Conservation (phyloP, 2,329 filamentous ascomycete genomes). For the Hansfordia pulvinata region DNA sequence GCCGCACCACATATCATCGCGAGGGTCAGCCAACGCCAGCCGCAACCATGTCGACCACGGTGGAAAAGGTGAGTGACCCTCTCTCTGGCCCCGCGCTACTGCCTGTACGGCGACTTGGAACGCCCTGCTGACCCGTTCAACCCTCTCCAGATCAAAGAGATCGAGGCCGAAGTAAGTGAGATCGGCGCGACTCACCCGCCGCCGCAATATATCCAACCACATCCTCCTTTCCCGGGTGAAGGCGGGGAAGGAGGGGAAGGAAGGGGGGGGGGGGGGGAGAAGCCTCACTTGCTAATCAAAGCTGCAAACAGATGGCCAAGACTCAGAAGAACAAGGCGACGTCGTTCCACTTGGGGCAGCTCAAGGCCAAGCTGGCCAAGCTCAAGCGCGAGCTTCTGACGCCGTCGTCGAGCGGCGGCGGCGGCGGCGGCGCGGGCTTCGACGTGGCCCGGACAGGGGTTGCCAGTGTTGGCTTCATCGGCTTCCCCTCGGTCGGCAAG, state of each 20-base stretch:
- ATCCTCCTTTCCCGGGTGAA: too few relatives aligned
- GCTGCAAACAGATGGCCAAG: conserved; percentile 60
- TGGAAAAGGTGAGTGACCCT: conserved; percentile 86
- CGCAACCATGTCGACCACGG: conserved; percentile 81
- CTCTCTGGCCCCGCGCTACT: too few relatives aligned
- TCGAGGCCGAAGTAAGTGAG: conserved; percentile 74
- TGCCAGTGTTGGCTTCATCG: conserved; percentile 93
- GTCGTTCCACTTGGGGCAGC: conserved; percentile 83
- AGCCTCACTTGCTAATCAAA: too few relatives aligned
- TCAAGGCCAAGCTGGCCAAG: conserved; percentile 97
- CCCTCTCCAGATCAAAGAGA: conserved; percentile 69
- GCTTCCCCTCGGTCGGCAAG: conserved; percentile 96
- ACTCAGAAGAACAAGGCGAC: conserved; percentile 98
- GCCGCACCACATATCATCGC: too few relatives aligned
- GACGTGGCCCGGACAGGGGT: conserved; percentile 97
- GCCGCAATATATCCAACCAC: too few relatives aligned
- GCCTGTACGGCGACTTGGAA: conserved; percentile 2
- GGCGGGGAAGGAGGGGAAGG: too few relatives aligned
- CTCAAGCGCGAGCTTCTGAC: conserved; percentile 92
- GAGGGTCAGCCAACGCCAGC: too few relatives aligned
- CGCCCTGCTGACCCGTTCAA: conserved; percentile 2
- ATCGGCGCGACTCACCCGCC: too few relatives aligned
- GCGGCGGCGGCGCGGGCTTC: conserved; percentile 79
- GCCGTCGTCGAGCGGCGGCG: conserved; percentile 64
- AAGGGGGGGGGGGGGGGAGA: too few relatives aligned